Conservation (phyloP, 352 stramenopile species). For the Thalassiosira mediterranea region DNA sequence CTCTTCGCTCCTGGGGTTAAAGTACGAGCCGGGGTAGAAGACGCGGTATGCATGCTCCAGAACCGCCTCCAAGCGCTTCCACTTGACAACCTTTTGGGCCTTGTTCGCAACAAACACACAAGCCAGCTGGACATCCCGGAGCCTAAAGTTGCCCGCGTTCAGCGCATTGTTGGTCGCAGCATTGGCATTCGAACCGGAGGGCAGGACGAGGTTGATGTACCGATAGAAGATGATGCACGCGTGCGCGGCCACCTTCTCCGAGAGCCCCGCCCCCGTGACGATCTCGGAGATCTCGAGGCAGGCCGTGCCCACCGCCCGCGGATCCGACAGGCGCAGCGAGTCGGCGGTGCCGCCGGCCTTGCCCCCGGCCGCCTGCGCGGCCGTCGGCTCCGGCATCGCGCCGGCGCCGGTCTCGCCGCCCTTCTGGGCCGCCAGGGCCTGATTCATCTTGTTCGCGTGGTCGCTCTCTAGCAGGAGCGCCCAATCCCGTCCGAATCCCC, state of each 20-base stretch:
- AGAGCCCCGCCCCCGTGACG: conserved; percentile 46
- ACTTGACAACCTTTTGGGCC: conserved; percentile 77
- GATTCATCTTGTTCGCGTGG: conserved; percentile 12
- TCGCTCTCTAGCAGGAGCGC: conserved; percentile 57
- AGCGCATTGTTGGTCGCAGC: too few species aligned
- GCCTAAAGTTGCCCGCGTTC: conserved; percentile 60
- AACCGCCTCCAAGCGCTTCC: conserved; percentile 75
- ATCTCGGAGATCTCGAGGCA: conserved; percentile 80
- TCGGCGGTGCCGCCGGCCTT: conserved; percentile 22
- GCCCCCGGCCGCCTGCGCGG: neutral
- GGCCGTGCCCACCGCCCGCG: conserved; percentile 51
- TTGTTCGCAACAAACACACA: conserved; percentile 83
- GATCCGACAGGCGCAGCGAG: conserved; percentile 43
- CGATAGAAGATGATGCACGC: conserved; percentile 81
- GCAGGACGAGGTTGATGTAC: conserved; percentile 58
- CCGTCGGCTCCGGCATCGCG: too few species aligned
- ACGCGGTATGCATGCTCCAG: conserved; percentile 71
- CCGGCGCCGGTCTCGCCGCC: too few species aligned
- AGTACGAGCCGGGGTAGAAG: conserved; percentile 74
- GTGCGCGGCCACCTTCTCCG: conserved; percentile 63
- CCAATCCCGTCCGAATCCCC: conserved; percentile 83
- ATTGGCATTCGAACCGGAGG: conserved; percentile 15
- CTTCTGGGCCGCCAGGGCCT: neutral
- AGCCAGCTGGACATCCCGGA: conserved; percentile 72
- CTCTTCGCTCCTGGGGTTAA: conserved; percentile 76